phyloP scores from a whole-genome alignment of 306 rosid genomes.

The Rosa multiflora region DNA sequence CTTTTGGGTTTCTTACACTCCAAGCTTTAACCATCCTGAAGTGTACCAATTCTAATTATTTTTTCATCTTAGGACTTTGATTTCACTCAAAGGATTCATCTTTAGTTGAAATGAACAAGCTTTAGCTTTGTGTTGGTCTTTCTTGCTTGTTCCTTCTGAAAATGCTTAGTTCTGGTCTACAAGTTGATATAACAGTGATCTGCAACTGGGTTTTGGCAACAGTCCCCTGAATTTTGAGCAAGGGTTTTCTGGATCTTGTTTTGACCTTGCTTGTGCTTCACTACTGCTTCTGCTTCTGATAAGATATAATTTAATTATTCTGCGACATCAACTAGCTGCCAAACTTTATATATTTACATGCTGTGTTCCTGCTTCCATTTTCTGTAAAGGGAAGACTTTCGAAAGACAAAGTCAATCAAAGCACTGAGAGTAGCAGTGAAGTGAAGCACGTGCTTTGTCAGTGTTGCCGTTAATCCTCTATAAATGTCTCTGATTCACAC shows the following conservation, averaged over 20 bases:
- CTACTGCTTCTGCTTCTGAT: background rate
- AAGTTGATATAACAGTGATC: background rate
- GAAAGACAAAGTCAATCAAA: background rate
- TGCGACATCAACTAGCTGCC: background rate
- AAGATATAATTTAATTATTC: background rate
- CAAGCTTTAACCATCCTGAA: background rate
- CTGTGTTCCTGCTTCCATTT: background rate
- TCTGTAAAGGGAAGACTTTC: background rate
- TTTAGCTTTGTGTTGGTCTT: background rate
- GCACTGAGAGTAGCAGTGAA: slow-evolving; percentile 2
- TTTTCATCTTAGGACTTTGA: background rate
- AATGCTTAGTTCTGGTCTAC: background rate
- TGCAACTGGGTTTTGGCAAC: background rate
- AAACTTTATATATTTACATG: background rate
- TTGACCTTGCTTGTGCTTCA: background rate
- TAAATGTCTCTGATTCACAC: background rate
- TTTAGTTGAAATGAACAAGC: background rate
- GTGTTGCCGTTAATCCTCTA: background rate
- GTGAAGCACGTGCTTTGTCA: slow-evolving; percentile 15
- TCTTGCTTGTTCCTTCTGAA: background rate
- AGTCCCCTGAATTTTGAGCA: background rate
- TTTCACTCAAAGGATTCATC: slow-evolving; percentile 4
- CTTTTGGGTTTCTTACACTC: background rate
- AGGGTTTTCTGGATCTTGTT: background rate
- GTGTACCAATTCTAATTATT: slow-evolving; percentile 2